Evolutionary conservation across 2,329 filamentous ascomycete genomes (phyloP).

Genomic region (Fusarium sp.): DNA sequence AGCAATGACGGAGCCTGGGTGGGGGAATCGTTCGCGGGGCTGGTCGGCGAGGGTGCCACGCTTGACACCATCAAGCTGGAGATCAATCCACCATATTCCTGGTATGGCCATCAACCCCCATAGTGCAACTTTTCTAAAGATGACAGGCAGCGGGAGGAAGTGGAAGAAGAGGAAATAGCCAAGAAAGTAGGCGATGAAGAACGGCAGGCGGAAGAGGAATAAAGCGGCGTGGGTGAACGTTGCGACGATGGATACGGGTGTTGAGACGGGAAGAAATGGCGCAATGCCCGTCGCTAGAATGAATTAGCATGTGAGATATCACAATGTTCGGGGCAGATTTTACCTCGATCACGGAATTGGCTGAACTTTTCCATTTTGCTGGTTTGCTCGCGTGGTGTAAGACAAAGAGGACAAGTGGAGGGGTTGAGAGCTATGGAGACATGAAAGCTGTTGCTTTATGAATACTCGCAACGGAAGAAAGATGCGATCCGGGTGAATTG

Average conservation of each 20-base stretch:
- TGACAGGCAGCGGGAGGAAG: constrained; percentile 76
- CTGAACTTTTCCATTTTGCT: constrained; percentile 90
- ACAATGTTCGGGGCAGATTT: neutral
- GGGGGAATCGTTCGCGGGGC: constrained; percentile 79
- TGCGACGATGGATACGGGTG: constrained; percentile 72
- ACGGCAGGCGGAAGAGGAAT: constrained; percentile 83
- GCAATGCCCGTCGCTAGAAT: constrained; percentile 89
- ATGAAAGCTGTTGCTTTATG: constrained; percentile 33
- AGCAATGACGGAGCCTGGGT: constrained; percentile 84
- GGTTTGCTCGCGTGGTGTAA: constrained; percentile 14
- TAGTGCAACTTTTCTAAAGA: constrained; percentile 82
- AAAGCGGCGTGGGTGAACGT: constrained; percentile 76
- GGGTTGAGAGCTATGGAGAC: constrained; percentile 42
- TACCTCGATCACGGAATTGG: constrained; percentile 91
- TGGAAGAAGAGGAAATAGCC: constrained; percentile 86
- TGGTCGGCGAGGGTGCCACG: constrained; percentile 87
- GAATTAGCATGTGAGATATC: constrained; percentile 27
- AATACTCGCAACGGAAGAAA: neutral
- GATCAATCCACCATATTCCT: constrained; percentile 97
- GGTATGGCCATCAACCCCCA: constrained; percentile 91
- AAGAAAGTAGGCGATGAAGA: constrained; percentile 76
- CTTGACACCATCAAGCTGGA: constrained; percentile 97
- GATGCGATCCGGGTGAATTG: constrained; percentile 13
- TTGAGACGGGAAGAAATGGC: constrained; percentile 88
- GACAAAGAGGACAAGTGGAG: constrained; percentile 28